Conservation (phyloP, 495 filamentous ascomycete species). For the Ascobolus immersus region DNA sequence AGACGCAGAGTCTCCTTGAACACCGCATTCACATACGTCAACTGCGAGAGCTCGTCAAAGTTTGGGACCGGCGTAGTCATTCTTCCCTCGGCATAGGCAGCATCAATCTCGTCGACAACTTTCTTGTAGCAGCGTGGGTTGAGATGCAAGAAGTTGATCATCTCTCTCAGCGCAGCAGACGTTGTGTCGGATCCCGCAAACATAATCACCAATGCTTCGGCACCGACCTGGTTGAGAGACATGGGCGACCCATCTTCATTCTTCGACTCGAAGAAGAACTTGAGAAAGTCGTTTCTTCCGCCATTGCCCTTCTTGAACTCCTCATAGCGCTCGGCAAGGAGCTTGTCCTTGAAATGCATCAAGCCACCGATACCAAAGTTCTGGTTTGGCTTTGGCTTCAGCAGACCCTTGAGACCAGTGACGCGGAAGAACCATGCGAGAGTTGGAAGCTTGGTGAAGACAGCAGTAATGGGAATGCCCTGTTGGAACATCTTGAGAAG, state of each 20-base stretch:
- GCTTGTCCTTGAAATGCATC: constrained; percentile 26
- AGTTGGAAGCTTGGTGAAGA: background rate
- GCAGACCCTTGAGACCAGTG: no score
- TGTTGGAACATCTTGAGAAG: constrained; percentile 28
- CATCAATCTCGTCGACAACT: constrained; percentile 32
- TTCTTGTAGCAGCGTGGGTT: constrained; percentile 23
- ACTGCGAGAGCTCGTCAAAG: constrained; percentile 18
- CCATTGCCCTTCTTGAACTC: constrained; percentile 16
- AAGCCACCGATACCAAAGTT: constrained; percentile 16
- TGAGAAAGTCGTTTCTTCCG: no score
- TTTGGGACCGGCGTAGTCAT: constrained; percentile 17
- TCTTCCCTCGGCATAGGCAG: constrained; percentile 14
- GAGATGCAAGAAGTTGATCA: constrained; percentile 27
- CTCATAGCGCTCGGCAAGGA: constrained; percentile 19
- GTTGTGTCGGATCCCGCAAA: constrained; percentile 43
- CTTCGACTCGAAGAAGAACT: constrained; percentile 8
- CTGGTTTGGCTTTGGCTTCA: constrained; percentile 30
- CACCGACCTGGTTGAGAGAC: constrained; percentile 21
- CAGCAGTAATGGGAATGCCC: constrained; percentile 23
- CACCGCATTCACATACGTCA: constrained; percentile 28
- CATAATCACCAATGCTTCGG: constrained; percentile 29
- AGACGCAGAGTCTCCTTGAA: constrained; percentile 28
- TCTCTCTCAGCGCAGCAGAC: constrained; percentile 28
- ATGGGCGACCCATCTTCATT: constrained; percentile 8
- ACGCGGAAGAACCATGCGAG: no score